phyloP scores from a whole-genome alignment of 768 basidiomycete genomes.

The Psilocybe azurescens region DNA sequence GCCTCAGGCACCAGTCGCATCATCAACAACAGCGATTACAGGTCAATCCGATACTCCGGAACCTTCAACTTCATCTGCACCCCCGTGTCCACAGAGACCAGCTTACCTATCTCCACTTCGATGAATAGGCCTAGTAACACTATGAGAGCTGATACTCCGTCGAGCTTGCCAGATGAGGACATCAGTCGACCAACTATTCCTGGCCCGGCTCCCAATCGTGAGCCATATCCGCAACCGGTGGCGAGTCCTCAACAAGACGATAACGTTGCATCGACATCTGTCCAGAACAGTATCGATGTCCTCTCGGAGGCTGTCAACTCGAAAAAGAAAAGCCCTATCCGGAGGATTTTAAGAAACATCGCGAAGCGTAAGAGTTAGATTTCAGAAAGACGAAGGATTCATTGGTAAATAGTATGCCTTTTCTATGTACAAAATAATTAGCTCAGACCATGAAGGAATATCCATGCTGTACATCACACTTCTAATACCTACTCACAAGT shows the following conservation, averaged over 20 bases:
- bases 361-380: no score
- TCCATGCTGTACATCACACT: no score
- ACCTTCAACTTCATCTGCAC: not conserved
- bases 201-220: not conserved
- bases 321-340: not conserved
- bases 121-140: not conserved
- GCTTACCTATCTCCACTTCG: not conserved
- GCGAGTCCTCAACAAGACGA: not conserved
- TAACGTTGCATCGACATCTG: not conserved
- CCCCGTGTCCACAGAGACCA: not conserved
- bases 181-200: not conserved
- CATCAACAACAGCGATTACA: not conserved
- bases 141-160: not conserved
- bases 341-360: no score
- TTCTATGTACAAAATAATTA: no score
- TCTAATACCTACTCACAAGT: no score
- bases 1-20: not conserved
- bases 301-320: not conserved
- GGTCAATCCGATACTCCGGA: not conserved
- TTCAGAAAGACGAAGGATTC: no score
- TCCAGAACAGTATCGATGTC: no score
- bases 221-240: not conserved
- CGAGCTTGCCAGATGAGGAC: not conserved
- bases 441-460: no score
- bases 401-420: no score